Base-by-base conservation (phyloP, 495 filamentous ascomycete genomes). In the Penicillium simplicissimum region DNA sequence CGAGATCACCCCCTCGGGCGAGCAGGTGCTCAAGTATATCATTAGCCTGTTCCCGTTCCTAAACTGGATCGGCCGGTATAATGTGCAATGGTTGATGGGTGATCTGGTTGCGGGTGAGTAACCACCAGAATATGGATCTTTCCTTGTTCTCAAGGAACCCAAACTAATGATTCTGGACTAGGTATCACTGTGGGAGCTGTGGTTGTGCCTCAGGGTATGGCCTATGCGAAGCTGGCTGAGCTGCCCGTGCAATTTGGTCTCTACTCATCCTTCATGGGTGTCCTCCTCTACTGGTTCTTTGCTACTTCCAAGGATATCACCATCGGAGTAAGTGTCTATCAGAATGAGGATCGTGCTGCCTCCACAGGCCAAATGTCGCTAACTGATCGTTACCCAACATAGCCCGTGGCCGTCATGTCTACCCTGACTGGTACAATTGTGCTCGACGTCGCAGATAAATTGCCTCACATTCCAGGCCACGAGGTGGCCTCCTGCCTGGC, bases 221-320 rank as follows among this genome's bases (percentile, higher is more conserved):
- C 96, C 2, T 99, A 99, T 74, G 94, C 95, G 25, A 82, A 88
- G 63, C 79, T 99, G 42, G 95, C 95, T 8, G 79, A 86, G 43
- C 81, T 99, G 21, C 78, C 81, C 0, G 85, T 88, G 3, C 81
- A 99, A 69, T 99, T 85, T 68, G 95, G 95, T 54, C 79, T 99
- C 0, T 99, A 99, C 71, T 95, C 94, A 1, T 97, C 94, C 0
- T 99, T 99, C 68, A 96, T 98, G 89, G 95, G 95, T 28, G 94
- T 98, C 4, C 71, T 97, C 61, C 73, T 97, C 52, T 99, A 99
- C 66, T 98, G 95, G 95, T 96, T 98, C 73, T 98, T 98, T 67
- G 95, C 95, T 1, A 98, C 95, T 1, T 98, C 96, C 0, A 98
- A 98, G 70, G 95, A 98, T 75, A 98, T 98, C 70, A 98, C 95